Base-by-base conservation (phyloP, 768 basidiomycete species). In the Amanita rubescens region DNA sequence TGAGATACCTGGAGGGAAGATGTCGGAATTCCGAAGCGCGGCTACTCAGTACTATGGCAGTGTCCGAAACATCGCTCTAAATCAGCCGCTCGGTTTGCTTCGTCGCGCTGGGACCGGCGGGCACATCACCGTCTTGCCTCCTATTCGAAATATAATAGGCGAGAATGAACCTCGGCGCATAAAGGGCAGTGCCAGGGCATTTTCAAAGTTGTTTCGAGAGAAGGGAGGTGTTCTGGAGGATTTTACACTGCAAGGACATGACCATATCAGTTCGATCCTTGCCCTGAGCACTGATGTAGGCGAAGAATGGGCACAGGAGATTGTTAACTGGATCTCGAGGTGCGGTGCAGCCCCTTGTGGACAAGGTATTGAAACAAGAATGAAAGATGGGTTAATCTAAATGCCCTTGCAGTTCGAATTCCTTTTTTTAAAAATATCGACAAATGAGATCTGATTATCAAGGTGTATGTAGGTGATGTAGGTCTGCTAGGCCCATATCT, bases 211-310 rank as follows among this genome's bases (percentile, higher is more conserved):
- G n/a, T 55, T 59, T 9, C 37, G 22, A 34, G 43, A 49, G 9
- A 62, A 62, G 34, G 63, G 63, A 32, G 59, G 58, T 6, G 52
- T 20, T 1, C 49, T 61, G 24, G 55, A 57, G 39, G 59, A 60
- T 44, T 54, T 56, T 43, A 55, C 56, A 3, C 56, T 63, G 12
- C 57, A 59, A 30, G 65, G 63, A 7, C 65, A 66, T 51, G 62
- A 64, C 51, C 65, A 66, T 60, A 30, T 62, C 35, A 66, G 65
- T 47, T 60, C 63, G 2, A 49, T 64, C 19, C 24, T 61, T 24
- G 60, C 65, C 11, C 61, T 66, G 51, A 58, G 55, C 42, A 56
- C 57, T 11, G 63, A 59, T 2, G 49, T 33, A 45, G 63, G 65
- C 15, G 63, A 64, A 54, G 62, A 60, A 48, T 66, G 63, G 65